phyloP scores from a whole-genome alignment of 1,139 yeast species.

The Saccharomyces hybrid region DNA sequence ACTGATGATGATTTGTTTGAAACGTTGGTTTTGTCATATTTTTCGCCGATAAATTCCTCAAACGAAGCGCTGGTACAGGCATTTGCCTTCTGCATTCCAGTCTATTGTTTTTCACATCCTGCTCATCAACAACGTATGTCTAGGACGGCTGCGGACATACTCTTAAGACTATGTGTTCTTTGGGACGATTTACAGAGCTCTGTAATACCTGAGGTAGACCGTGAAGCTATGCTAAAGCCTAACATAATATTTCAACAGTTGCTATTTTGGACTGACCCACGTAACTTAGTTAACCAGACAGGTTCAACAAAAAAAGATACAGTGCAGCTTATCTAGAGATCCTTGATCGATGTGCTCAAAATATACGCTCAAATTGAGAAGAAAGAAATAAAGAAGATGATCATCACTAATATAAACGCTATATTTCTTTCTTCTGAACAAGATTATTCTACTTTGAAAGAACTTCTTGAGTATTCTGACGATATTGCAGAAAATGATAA shows the following conservation, averaged over 20 bases:
- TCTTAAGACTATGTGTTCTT: slow-evolving; percentile 43
- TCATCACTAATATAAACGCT: slow-evolving; percentile 47
- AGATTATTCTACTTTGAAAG: slow-evolving; percentile 24
- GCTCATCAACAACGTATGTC: slow-evolving; percentile 66
- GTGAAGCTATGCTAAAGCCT: slow-evolving; percentile 41
- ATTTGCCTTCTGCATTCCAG: slow-evolving; percentile 83
- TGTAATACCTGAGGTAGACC: slow-evolving; percentile 30
- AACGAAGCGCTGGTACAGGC: slow-evolving; percentile 73
- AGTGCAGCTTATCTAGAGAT: slow-evolving; percentile 54
- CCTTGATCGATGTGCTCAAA: slow-evolving; percentile 49
- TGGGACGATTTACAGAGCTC: slow-evolving; percentile 33
- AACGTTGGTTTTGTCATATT: slow-evolving; percentile 63
- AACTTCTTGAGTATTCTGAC: slow-evolving; percentile 25
- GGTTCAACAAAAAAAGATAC: slow-evolving; percentile 38
- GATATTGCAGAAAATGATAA: slow-evolving; percentile 26
- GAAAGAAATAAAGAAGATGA: slow-evolving; percentile 47
- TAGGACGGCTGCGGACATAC: slow-evolving; percentile 57
- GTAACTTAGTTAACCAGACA: slow-evolving; percentile 48
- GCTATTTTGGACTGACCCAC: slow-evolving; percentile 82
- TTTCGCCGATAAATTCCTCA: slow-evolving; percentile 54
- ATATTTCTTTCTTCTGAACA: slow-evolving; percentile 36
- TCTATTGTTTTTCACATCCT: slow-evolving; percentile 72
- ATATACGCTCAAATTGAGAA: slow-evolving; percentile 43
- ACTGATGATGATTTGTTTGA: slow-evolving; percentile 65
- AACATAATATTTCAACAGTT: slow-evolving; percentile 64